A percentile compares a stretch with the other conserved stretches of the same genome.
phyloP scores from a whole-genome alignment of 257 asterid genomes.

The Nicotiana obtusifolia region DNA sequence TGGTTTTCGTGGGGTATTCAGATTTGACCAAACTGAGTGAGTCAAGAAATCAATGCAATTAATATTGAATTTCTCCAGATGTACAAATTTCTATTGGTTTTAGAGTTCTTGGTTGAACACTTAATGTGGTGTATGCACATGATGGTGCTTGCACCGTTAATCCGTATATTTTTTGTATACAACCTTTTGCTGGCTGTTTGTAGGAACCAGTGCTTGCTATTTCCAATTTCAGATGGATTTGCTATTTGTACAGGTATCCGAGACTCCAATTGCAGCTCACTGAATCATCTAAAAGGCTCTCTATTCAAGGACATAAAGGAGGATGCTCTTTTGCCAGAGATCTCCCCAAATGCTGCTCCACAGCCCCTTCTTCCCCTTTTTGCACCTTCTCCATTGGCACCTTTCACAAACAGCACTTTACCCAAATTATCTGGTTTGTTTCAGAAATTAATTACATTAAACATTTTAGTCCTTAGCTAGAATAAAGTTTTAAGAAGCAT shows the following conservation, averaged over 20 bases:
- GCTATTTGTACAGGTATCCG: slow-evolving; percentile 44
- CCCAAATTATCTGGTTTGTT: slow-evolving; percentile 88
- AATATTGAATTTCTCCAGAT: background rate
- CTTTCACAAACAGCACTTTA: slow-evolving; percentile 77
- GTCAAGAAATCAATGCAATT: background rate
- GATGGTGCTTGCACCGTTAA: background rate
- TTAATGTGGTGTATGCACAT: background rate
- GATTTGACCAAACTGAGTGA: background rate
- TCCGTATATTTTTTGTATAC: background rate
- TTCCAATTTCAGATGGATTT: background rate
- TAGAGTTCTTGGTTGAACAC: background rate
- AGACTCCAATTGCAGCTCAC: slow-evolving; percentile 26
- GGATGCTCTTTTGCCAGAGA: slow-evolving; percentile 56
- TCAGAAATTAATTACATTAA: background rate
- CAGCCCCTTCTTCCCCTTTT: slow-evolving; percentile 81
- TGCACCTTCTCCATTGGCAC: slow-evolving; percentile 94
- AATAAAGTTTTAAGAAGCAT: background rate
- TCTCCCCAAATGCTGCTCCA: slow-evolving; percentile 60
- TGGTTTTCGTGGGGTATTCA: background rate
- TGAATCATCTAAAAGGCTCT: slow-evolving; percentile 29
- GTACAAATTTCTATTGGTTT: background rate
- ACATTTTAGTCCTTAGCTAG: background rate
- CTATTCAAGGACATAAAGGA: slow-evolving; percentile 29
- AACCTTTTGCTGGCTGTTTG: background rate
- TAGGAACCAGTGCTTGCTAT: background rate